Conservation (phyloP, 441 rosid genomes). For the Geranium incanum region DNA sequence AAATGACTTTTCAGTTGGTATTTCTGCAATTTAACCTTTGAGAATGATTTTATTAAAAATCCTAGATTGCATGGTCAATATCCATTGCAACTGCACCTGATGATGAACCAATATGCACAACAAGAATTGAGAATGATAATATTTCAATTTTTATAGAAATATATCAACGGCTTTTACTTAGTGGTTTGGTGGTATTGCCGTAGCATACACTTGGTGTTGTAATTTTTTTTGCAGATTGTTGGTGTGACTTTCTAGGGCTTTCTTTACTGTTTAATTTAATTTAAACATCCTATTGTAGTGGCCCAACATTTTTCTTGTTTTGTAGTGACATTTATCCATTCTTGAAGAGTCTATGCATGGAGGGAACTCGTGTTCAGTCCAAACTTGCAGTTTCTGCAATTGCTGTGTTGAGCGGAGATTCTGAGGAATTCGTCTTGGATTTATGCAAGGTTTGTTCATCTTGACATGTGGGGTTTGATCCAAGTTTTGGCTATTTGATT, state of each 20-base stretch:
- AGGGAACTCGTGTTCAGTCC: slow-evolving; percentile 77
- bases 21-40: neutral
- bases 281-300: slow-evolving; percentile 1
- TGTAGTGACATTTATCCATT: slow-evolving; percentile 62
- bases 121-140: neutral
- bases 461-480: slow-evolving; percentile 7
- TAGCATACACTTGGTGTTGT: neutral
- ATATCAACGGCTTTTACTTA: neutral
- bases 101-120: neutral
- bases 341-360: slow-evolving; percentile 58
- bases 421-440: slow-evolving; percentile 44
- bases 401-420: slow-evolving; percentile 53
- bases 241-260: slow-evolving; percentile 1
- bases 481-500: slow-evolving; percentile 5
- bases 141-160: neutral
- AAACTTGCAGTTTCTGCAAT: slow-evolving; percentile 85
- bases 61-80: neutral
- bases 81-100: neutral
- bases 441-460: slow-evolving; percentile 57
- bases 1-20: neutral
- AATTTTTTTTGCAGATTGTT: slow-evolving; percentile 7
- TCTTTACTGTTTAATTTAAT: neutral
- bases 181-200: slow-evolving; percentile 8
- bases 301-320: slow-evolving; percentile 13
- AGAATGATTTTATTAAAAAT: neutral